These are phyloP conservation scores for Cucurbitaria berberidis DNA, from an alignment of 2,329 filamentous ascomycete genomes.

Conservation along the genomic window DNA sequence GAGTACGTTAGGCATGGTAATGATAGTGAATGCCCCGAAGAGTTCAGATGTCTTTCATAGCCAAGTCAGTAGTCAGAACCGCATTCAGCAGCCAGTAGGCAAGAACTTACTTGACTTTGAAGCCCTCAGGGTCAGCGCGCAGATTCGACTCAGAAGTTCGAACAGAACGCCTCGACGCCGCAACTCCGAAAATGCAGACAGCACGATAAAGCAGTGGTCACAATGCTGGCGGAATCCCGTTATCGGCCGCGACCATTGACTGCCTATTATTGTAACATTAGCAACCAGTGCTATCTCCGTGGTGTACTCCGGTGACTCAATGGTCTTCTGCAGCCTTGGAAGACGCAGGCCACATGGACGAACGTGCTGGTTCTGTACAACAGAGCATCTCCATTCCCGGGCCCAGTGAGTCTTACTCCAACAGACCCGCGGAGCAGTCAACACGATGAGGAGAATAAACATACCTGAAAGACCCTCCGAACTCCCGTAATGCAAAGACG, in stretches of 20 bases:
- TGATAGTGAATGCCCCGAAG: no score
- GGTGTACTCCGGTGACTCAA: neutral
- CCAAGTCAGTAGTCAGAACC: neutral
- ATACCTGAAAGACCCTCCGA: neutral
- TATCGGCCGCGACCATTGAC: neutral
- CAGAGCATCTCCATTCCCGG: neutral
- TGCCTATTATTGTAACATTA: neutral
- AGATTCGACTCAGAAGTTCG: neutral
- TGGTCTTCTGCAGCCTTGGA: neutral
- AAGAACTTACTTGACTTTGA: neutral
- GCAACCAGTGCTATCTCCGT: neutral
- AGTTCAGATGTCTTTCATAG: no score
- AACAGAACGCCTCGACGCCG: neutral
- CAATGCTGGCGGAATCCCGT: neutral
- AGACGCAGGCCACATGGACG: neutral
- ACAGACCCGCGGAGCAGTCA: neutral
- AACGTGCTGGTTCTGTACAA: neutral
- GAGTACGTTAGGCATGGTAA: neutral
- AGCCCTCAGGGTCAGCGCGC: neutral
- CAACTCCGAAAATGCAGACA: neutral
- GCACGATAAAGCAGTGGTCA: neutral
- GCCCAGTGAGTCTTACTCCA: neutral
- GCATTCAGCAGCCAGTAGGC: neutral
- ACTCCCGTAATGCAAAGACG: neutral
- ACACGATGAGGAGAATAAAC: neutral